Evolutionary conservation across 1,284 basidiomycete genomes (phyloP).

Genomic region (Heterobasidion annosum): DNA sequence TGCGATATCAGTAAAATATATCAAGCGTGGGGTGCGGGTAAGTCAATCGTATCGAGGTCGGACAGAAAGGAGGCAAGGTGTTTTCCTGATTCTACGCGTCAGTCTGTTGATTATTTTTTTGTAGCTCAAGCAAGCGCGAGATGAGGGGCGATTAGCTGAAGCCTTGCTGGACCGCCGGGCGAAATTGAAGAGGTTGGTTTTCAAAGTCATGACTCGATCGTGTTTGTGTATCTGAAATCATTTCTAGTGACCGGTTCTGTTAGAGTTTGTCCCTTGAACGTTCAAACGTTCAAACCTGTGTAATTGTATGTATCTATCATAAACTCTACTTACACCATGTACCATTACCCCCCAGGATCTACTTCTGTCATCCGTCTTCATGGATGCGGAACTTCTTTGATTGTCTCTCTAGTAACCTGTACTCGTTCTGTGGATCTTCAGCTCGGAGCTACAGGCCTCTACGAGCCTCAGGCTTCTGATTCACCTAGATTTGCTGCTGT

Average conservation of each 20-base stretch:
- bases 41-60: constrained; percentile 59
- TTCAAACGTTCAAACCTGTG: neutral
- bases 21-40: constrained; percentile 85
- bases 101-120: constrained; percentile 4
- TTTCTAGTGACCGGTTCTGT: constrained; percentile 54
- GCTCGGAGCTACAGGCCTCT: too few species aligned
- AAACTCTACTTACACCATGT: too few species aligned
- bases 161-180: constrained; percentile 82
- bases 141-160: constrained; percentile 85
- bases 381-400: too few species aligned
- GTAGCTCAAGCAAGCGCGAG: constrained; percentile 74
- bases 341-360: too few species aligned
- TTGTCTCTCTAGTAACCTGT: too few species aligned
- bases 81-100: neutral
- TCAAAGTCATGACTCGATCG: constrained; percentile 6
- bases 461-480: too few species aligned
- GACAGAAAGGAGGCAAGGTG: constrained; percentile 61
- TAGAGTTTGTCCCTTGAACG: constrained; percentile 18
- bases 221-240: constrained; percentile 12
- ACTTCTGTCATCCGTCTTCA: too few species aligned
- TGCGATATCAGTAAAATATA: constrained; percentile 49
- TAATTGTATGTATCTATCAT: neutral
- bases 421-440: too few species aligned
- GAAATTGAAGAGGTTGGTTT: constrained; percentile 81
- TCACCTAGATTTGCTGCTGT: too few species aligned